Base-by-base conservation (phyloP, 2,329 filamentous ascomycete genomes). In the Ceratocystis variospora region DNA sequence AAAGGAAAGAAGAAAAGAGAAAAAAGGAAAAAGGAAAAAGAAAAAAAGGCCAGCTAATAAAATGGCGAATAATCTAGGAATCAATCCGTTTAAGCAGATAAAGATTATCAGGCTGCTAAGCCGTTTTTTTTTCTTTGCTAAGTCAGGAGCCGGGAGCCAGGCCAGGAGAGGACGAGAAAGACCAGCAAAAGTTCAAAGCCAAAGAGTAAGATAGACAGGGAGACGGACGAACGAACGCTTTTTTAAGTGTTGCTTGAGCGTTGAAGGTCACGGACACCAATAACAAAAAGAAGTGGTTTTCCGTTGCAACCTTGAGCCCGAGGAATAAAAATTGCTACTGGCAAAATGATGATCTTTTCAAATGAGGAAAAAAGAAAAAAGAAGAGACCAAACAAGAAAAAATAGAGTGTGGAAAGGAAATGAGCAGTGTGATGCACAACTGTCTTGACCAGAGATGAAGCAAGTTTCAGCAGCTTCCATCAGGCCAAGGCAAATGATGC, bases 371-470 rank as follows among this genome's bases (percentile, higher is more conserved):
- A 19, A 19, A 28, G 25, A 28, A 4, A 28, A 28, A 28, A 15
- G 28, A 53, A 53, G 48, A 53, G 48, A 5, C 19, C 10, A 25
- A 25, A 53, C 10, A 53, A 25, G 5, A 53, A 41, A 15, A 15
- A 41, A 41, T 15, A 37, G 8, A 22, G 12, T 50, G 6, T 22
- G n/a, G 17, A n/a, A 50, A n/a, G 46, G n/a, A 53, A 12, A 22
- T 53, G 48, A 22, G 48, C 22, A 15, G 22, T 53, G 3, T 53
- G 48, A 53, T 53, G 48, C 48, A 53, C 48, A 15, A 53, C 7
- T 59, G 55, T 59, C 55, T 31, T 59, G 25, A 59, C 31, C 55
- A 59, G 55, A 59, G 31, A 59, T 59, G 55, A 59, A 59, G 55
- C 28, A 59, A 37, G 55, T 59, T 59, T 59, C 55, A 59, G 55